Evolutionary conservation across 1,284 basidiomycete genomes (phyloP).

Genomic region (Sporisorium graminicola): DNA sequence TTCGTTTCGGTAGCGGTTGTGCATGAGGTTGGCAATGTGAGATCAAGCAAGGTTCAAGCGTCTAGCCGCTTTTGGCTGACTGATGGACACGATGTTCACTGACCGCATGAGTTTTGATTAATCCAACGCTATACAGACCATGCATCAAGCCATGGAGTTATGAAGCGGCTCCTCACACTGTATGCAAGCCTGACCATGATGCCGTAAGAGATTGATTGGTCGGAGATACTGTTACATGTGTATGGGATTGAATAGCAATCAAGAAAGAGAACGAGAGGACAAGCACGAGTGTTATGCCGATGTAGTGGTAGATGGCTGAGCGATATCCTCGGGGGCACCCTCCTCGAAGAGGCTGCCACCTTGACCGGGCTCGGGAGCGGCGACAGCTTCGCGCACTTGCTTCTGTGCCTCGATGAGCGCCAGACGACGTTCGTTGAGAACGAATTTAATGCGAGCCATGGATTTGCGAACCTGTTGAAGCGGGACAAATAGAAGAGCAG

Average conservation of each 20-base stretch:
- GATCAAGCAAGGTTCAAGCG: not conserved
- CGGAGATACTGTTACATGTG: slow-evolving; percentile 30
- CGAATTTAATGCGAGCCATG: slow-evolving; percentile 96
- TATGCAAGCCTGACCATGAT: not conserved
- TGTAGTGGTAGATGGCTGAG: not conserved
- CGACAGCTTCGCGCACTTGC: slow-evolving; percentile 56
- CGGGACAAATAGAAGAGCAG: not conserved
- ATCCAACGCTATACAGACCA: not conserved
- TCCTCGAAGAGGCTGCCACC: slow-evolving; percentile 43
- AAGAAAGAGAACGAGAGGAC: not conserved
- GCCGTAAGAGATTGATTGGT: not conserved
- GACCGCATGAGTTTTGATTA: no score
- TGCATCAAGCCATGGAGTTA: no score
- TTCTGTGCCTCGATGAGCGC: slow-evolving; percentile 79
- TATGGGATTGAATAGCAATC: not conserved
- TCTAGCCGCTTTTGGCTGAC: no score
- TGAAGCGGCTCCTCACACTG: no score
- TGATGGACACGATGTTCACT: no score
- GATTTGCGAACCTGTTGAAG: slow-evolving; percentile 83
- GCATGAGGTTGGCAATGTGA: not conserved
- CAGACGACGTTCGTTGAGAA: slow-evolving; percentile 89
- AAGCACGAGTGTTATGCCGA: not conserved
- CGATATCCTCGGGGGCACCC: not conserved
- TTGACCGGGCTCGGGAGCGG: slow-evolving; percentile 14
- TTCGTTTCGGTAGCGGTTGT: not conserved